Conservation (phyloP, 208 protist species). For the Trypanosoma rangeli region DNA sequence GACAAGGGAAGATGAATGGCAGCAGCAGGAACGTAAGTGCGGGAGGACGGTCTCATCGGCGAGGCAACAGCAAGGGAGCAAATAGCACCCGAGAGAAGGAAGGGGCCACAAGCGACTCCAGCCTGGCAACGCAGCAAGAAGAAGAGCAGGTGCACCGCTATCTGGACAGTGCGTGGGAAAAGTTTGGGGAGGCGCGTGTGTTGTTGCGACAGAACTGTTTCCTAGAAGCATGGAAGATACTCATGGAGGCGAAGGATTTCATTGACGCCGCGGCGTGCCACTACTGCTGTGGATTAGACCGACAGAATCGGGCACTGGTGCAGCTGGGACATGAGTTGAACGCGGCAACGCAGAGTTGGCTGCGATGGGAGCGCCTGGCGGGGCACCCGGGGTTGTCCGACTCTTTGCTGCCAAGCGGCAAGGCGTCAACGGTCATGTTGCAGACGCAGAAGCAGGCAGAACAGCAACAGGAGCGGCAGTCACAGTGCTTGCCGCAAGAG, state of each 20-base stretch:
- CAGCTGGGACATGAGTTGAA: constrained; percentile 28
- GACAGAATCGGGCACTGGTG: constrained; percentile 14
- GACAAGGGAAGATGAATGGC: background rate
- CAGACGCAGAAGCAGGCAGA: no score
- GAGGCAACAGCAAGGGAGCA: background rate
- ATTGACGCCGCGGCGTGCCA: constrained; percentile 11
- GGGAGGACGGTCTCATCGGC: no score
- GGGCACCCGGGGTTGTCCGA: background rate
- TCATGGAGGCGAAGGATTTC: constrained; percentile 18
- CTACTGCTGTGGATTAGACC: background rate
- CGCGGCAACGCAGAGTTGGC: constrained; percentile 6
- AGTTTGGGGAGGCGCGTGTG: constrained; percentile 25
- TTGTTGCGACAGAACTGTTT: constrained; percentile 16
- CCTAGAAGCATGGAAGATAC: constrained; percentile 5
- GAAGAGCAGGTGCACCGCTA: background rate
- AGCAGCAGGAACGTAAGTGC: background rate
- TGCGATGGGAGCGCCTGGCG: background rate
- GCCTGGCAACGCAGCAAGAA: background rate
- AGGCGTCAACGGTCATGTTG: no score
- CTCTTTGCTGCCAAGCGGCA: background rate
- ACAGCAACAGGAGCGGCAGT: background rate
- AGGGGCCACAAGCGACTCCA: background rate
- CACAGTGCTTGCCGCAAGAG: background rate
- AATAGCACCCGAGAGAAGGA: background rate
- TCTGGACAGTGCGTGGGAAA: constrained; percentile 21